These are phyloP conservation scores for Dothideomycetes sp. DNA, from an alignment of 2,329 filamentous ascomycete genomes.

Conservation along the genomic window DNA sequence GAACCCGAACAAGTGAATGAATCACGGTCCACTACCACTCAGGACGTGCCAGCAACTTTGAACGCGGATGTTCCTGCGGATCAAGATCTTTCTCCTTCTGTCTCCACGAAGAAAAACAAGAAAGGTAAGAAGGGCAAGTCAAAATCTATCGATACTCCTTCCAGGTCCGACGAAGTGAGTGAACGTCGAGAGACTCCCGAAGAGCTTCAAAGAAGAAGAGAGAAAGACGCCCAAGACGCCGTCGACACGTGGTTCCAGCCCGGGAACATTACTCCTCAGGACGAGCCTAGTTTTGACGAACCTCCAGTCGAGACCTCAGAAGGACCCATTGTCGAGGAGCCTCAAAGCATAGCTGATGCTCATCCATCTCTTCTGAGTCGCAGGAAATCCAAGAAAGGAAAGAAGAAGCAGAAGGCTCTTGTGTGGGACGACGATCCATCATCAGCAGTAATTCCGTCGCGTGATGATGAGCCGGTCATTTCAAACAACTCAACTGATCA, in stretches of 20 bases:
- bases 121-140: conserved; percentile 24
- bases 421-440: neutral
- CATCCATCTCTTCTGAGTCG: conserved; percentile 2
- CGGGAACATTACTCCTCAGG: too few relatives aligned
- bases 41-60: neutral
- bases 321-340: neutral
- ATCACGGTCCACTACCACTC: too few relatives aligned
- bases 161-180: conserved; percentile 10
- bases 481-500: too few relatives aligned
- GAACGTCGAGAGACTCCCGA: conserved; percentile 19
- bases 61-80: too few relatives aligned
- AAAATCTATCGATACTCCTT: conserved; percentile 22
- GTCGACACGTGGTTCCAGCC: conserved; percentile 22
- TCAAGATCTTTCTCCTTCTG: too few relatives aligned
- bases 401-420: conserved; percentile 14
- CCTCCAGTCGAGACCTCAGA: too few relatives aligned
- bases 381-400: conserved; percentile 14
- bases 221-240: conserved; percentile 23
- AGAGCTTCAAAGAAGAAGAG: conserved; percentile 19
- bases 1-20: conserved; percentile 1
- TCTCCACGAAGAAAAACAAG: conserved; percentile 23
- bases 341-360: neutral
- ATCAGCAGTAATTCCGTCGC: neutral
- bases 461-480: too few relatives aligned
- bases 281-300: too few relatives aligned